phyloP scores from a whole-genome alignment of 2,329 filamentous ascomycete species.

The Neonectria magnoliae region DNA sequence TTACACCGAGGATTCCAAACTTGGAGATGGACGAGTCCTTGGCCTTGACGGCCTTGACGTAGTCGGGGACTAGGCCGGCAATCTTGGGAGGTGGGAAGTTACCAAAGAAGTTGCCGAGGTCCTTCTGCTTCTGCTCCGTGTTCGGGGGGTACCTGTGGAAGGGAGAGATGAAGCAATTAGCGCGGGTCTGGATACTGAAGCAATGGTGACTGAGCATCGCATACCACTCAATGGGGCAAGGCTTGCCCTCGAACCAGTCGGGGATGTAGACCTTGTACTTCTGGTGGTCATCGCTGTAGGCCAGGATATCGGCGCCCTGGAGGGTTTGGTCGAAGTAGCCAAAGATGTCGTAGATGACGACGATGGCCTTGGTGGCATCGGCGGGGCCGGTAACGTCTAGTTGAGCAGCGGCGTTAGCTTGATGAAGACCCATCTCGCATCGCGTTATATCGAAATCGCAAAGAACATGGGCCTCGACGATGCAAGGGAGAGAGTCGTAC shows the following conservation, averaged over 20 bases:
- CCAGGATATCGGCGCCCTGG: constrained; percentile 75
- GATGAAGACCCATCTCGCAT: not conserved
- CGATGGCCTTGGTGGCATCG: constrained; percentile 65
- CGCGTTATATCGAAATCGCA: not conserved
- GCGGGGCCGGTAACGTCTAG: constrained; percentile 59
- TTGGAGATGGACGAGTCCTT: constrained; percentile 65
- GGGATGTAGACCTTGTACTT: constrained; percentile 91
- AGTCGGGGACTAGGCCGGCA: constrained; percentile 62
- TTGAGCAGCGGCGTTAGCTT: constrained; percentile 19
- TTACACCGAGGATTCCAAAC: constrained; percentile 70
- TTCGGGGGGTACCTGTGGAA: constrained; percentile 67
- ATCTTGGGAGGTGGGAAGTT: constrained; percentile 60
- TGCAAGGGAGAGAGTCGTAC: constrained; percentile 40
- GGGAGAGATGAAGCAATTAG: not conserved
- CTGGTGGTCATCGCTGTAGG: constrained; percentile 63
- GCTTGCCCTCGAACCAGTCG: constrained; percentile 86
- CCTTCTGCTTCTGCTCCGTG: constrained; percentile 70
- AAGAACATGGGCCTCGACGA: not conserved
- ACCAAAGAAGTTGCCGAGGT: constrained; percentile 66
- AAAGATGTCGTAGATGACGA: constrained; percentile 74
- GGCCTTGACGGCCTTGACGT: constrained; percentile 62
- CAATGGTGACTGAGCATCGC: not conserved
- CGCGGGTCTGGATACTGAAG: not conserved
- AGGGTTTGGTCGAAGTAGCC: constrained; percentile 76
- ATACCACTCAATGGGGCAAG: constrained; percentile 64